Conservation (phyloP, 1,284 basidiomycete genomes). For the Ustilago trichophora region DNA sequence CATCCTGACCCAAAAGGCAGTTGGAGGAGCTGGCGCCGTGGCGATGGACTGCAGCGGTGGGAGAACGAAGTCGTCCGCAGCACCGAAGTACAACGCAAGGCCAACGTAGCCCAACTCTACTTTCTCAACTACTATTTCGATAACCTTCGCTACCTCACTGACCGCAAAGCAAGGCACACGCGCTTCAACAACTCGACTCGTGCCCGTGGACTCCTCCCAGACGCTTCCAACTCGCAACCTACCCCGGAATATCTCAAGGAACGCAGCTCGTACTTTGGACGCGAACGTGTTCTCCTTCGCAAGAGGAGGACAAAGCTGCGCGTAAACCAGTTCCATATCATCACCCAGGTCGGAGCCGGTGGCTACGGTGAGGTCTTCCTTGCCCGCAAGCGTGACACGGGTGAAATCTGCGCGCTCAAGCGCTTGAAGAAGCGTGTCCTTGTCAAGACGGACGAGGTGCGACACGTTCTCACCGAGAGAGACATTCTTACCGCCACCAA, state of each 20-base stretch:
- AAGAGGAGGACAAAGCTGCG: conserved; percentile 63
- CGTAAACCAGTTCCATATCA: conserved; percentile 65
- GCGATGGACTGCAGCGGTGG: conserved; percentile 61
- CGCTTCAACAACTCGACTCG: conserved; percentile 75
- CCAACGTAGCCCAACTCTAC: conserved; percentile 65
- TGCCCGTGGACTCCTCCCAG: conserved; percentile 31
- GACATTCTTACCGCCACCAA: conserved; percentile 65
- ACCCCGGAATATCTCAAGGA: conserved; percentile 71
- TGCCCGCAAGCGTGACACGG: conserved; percentile 64
- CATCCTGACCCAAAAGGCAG: conserved; percentile 54
- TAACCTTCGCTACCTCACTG: conserved; percentile 60
- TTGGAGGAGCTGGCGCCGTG: conserved; percentile 54
- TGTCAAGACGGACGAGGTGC: conserved; percentile 66
- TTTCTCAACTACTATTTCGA: conserved; percentile 67
- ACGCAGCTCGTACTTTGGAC: conserved; percentile 53
- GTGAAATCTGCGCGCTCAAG: conserved; percentile 66
- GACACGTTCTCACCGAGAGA: conserved; percentile 65
- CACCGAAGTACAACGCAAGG: conserved; percentile 63
- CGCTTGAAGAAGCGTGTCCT: conserved; percentile 63
- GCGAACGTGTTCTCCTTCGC: conserved; percentile 61
- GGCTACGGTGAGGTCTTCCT: conserved; percentile 66
- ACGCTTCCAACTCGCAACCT: conserved; percentile 82
- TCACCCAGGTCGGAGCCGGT: conserved; percentile 65
- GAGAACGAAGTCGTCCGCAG: conserved; percentile 59
- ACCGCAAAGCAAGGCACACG: conserved; percentile 69